Conservation (phyloP, 192 early-diverging fungal genomes). For the Linnemannia schmuckeri region DNA sequence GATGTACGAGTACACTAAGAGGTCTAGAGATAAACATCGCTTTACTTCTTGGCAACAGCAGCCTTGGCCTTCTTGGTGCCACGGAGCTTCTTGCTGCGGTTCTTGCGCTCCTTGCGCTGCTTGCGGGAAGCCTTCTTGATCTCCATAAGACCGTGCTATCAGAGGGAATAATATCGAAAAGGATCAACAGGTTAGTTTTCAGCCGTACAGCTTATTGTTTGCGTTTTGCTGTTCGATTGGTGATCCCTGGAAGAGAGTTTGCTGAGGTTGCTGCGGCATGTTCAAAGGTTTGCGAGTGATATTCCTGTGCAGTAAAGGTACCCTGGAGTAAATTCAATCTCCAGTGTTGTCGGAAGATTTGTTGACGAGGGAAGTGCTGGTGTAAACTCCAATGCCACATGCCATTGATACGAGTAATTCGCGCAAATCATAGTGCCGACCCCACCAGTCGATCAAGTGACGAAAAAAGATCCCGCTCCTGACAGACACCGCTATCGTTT, state of each 20-base stretch:
- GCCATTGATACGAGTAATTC: background rate
- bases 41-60: slow-evolving; percentile 72
- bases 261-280: background rate
- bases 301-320: background rate
- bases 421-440: background rate
- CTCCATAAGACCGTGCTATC: slow-evolving; percentile 70
- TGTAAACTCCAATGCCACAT: background rate
- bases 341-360: background rate
- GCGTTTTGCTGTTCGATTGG: background rate
- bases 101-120: slow-evolving; percentile 99
- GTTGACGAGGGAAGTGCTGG: background rate
- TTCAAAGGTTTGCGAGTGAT: background rate
- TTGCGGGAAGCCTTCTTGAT: slow-evolving; percentile 84
- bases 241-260: background rate
- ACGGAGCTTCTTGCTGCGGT: slow-evolving; percentile 97
- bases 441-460: background rate
- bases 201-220: background rate
- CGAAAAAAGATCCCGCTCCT: background rate
- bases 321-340: background rate
- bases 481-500: background rate
- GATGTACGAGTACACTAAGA: slow-evolving; percentile 35
- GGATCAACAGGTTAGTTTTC: slow-evolving; percentile 6
- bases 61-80: slow-evolving; percentile 94
- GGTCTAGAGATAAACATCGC: slow-evolving; percentile 31
- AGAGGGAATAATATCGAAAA: background rate